These are phyloP conservation scores for Geotrichum macrosporum DNA, from an alignment of 1,139 yeast species.

Conservation along the genomic window DNA sequence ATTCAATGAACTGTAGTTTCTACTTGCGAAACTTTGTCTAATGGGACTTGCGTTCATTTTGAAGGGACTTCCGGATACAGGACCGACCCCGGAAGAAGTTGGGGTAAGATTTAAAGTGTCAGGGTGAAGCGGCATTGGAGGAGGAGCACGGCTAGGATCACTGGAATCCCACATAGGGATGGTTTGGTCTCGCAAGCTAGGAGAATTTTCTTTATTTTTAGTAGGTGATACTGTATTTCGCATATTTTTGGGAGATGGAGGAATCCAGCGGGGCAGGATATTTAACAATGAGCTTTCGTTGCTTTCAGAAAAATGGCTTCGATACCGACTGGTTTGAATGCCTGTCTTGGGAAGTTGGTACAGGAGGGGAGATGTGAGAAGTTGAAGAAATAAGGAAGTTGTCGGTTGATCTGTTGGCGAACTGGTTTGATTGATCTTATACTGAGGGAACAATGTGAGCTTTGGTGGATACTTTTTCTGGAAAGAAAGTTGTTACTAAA, in stretches of 20 bases:
- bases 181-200: constrained; percentile 1
- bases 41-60: constrained; percentile 24
- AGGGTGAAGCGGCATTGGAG: constrained; percentile 38
- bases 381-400: constrained; percentile 4
- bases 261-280: neutral
- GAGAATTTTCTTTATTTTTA: constrained; percentile 6
- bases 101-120: constrained; percentile 34
- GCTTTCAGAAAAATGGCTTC: neutral
- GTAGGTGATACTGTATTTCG: constrained; percentile 8
- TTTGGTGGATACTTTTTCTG: too few species aligned
- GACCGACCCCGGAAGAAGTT: constrained; percentile 27
- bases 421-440: neutral
- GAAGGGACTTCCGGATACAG: constrained; percentile 22
- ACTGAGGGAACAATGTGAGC: neutral
- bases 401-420: constrained; percentile 4
- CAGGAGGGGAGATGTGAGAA: constrained; percentile 6
- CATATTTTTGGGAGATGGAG: constrained; percentile 1
- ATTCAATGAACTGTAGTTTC: constrained; percentile 29
- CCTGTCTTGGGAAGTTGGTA: neutral
- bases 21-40: constrained; percentile 30
- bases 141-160: constrained; percentile 41
- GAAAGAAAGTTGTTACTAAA: too few species aligned
- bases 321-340: constrained; percentile 1
- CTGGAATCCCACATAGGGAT: constrained; percentile 37
- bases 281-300: constrained; percentile 3